phyloP scores from a whole-genome alignment of 2,329 filamentous ascomycete species.

The Aspergillus spinulosporus region DNA sequence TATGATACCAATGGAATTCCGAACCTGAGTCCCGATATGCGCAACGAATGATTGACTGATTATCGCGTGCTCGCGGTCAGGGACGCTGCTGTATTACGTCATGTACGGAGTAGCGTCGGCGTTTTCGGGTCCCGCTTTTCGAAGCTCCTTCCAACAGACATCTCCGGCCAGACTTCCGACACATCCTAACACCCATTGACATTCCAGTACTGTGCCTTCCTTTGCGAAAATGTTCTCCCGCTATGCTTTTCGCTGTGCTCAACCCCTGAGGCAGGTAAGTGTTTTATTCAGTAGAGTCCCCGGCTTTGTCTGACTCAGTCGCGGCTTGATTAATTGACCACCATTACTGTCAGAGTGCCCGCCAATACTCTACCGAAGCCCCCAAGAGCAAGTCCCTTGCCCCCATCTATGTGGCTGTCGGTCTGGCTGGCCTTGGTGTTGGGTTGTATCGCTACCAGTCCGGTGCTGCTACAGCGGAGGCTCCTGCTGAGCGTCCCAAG shows the following conservation, averaged over 20 bases:
- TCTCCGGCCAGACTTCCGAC: not conserved
- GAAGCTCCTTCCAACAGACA: conserved; percentile 11
- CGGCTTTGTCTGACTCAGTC: not conserved
- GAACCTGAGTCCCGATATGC: not conserved
- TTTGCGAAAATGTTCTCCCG: conserved; percentile 66
- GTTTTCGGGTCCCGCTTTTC: conserved; percentile 7
- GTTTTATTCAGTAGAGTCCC: not conserved
- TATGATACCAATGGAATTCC: not conserved
- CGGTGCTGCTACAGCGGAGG: conserved; percentile 32
- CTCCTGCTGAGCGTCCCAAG: conserved; percentile 44
- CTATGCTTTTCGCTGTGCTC: conserved; percentile 63
- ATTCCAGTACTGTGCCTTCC: conserved; percentile 16
- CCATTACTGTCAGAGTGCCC: conserved; percentile 54
- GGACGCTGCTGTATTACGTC: conserved; percentile 7
- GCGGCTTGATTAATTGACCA: conserved; percentile 9
- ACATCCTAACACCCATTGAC: conserved; percentile 19
- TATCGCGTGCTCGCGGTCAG: conserved; percentile 5
- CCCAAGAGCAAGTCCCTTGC: conserved; percentile 57
- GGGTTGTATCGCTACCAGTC: conserved; percentile 57
- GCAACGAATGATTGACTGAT: conserved; percentile 5
- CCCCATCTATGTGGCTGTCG: conserved; percentile 54
- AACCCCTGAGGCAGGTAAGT: conserved; percentile 66
- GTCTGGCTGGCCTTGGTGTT: conserved; percentile 50
- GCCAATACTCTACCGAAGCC: conserved; percentile 69
- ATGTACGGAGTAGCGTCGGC: conserved; percentile 1